These are phyloP conservation scores for Pharus latifolius DNA, from an alignment of 176 grass and related monocot genomes.

Conservation along the genomic window DNA sequence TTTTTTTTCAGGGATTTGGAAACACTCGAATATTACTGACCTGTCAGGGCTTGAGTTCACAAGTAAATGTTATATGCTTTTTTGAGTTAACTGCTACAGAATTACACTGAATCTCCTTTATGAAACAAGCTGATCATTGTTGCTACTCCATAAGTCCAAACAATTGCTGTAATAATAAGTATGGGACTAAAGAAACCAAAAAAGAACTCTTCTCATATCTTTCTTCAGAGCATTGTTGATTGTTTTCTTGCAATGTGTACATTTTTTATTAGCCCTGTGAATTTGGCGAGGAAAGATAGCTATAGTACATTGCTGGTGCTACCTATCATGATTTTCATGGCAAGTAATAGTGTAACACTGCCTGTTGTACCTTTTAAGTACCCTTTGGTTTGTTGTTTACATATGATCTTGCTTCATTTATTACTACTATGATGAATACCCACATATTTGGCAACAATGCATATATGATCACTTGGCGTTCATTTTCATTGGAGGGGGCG, in stretches of 20 bases:
- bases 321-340: too few species aligned
- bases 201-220: not conserved
- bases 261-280: too few species aligned
- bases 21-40: constrained; percentile 42
- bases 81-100: not conserved
- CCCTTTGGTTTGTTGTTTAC: not conserved
- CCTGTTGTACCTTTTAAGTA: not conserved
- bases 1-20: constrained; percentile 40
- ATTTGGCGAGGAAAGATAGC: too few species aligned
- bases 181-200: not conserved
- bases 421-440: not conserved
- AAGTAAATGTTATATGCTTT: constrained; percentile 23
- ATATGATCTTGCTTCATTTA: not conserved
- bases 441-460: too few species aligned
- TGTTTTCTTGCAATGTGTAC: not conserved
- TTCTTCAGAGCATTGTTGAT: not conserved
- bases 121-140: not conserved
- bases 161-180: not conserved
- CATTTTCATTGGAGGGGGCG: not conserved
- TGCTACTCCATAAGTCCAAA: too few species aligned
- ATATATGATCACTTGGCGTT: too few species aligned
- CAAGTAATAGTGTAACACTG: too few species aligned
- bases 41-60: constrained; percentile 44
- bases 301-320: too few species aligned
- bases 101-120: not conserved